Conservation (phyloP, 2,329 filamentous ascomycete genomes). For the Lasiodiplodia sp. region DNA sequence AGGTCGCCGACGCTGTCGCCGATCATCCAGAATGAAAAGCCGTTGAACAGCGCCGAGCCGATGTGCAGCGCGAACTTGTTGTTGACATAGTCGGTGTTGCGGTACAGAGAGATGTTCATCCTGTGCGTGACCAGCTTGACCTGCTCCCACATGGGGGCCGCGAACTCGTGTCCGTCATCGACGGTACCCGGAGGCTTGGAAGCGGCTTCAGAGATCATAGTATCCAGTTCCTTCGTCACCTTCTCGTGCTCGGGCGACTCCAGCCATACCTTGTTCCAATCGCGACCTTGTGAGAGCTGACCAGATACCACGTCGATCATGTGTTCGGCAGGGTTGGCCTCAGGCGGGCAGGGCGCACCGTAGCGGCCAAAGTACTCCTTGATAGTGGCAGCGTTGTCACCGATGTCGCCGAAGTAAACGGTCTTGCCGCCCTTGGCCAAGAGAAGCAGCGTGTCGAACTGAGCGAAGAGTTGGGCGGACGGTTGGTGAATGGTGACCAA, state of each 20-base stretch:
- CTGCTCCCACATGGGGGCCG: slow-evolving; percentile 42
- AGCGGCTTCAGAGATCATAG: slow-evolving; percentile 48
- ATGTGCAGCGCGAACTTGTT: slow-evolving; percentile 65
- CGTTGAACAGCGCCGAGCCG: slow-evolving; percentile 37
- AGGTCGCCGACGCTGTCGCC: slow-evolving; percentile 26
- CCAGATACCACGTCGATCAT: slow-evolving; percentile 73
- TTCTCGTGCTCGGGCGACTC: slow-evolving; percentile 42
- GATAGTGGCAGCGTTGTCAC: slow-evolving; percentile 71
- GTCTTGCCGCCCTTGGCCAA: slow-evolving; percentile 77
- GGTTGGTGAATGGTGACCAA: slow-evolving; percentile 89
- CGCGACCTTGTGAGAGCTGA: slow-evolving; percentile 34
- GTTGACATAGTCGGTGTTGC: slow-evolving; percentile 69
- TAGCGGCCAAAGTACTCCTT: slow-evolving; percentile 58
- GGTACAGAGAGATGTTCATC: slow-evolving; percentile 64
- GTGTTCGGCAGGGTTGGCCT: slow-evolving; percentile 68
- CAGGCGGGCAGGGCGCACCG: slow-evolving; percentile 63
- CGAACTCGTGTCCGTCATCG: slow-evolving; percentile 51
- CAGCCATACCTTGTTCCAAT: slow-evolving; percentile 50
- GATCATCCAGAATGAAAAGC: slow-evolving; percentile 31
- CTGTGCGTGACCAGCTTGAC: slow-evolving; percentile 42
- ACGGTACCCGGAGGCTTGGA: slow-evolving; percentile 45
- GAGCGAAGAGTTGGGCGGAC: slow-evolving; percentile 79
- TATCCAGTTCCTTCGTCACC: slow-evolving; percentile 48
- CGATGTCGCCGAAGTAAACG: slow-evolving; percentile 85
- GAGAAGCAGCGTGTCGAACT: slow-evolving; percentile 80